Percentiles rank a stretch among this genome's conserved stretches.
Conservation (phyloP, 352 stramenopile genomes). For the Elongisporangium anandrum region DNA sequence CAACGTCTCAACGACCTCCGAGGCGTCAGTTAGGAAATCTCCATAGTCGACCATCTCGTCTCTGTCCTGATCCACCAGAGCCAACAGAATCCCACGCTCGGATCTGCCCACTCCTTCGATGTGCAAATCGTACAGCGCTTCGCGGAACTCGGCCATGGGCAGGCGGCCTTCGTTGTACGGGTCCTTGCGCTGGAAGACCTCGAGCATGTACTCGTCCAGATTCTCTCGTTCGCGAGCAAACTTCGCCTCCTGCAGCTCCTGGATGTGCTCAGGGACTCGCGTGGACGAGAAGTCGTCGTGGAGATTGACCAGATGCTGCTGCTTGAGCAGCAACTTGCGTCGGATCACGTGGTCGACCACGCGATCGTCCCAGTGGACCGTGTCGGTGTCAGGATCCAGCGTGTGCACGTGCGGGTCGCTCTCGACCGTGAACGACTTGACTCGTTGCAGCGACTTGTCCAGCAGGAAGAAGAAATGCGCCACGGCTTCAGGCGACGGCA, state of each 20-base stretch:
- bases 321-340: slow-evolving; percentile 46
- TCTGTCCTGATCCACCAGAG: slow-evolving; percentile 45
- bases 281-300: slow-evolving; percentile 65
- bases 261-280: slow-evolving; percentile 37
- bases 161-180: slow-evolving; percentile 64
- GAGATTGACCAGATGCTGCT: slow-evolving; percentile 34
- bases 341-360: slow-evolving; percentile 51
- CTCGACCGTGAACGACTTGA: slow-evolving; percentile 57
- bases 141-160: slow-evolving; percentile 32
- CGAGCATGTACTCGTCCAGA: slow-evolving; percentile 52
- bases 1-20: slow-evolving; percentile 51
- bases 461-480: slow-evolving; percentile 59
- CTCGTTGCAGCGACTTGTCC: slow-evolving; percentile 27
- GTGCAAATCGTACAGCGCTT: slow-evolving; percentile 34
- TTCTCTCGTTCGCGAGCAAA: slow-evolving; percentile 33
- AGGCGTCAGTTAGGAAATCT: slow-evolving; percentile 35
- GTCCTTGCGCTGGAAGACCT: slow-evolving; percentile 55
- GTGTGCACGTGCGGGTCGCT: slow-evolving; percentile 58
- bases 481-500: slow-evolving; percentile 35
- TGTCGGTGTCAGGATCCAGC: slow-evolving; percentile 8
- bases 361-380: slow-evolving; percentile 46
- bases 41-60: slow-evolving; percentile 60
- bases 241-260: slow-evolving; percentile 24
- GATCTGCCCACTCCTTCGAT: slow-evolving; percentile 16
- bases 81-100: slow-evolving; percentile 47